Evolutionary conservation across 768 basidiomycete species (phyloP).

Genomic region (Pleurotus platypus): DNA sequence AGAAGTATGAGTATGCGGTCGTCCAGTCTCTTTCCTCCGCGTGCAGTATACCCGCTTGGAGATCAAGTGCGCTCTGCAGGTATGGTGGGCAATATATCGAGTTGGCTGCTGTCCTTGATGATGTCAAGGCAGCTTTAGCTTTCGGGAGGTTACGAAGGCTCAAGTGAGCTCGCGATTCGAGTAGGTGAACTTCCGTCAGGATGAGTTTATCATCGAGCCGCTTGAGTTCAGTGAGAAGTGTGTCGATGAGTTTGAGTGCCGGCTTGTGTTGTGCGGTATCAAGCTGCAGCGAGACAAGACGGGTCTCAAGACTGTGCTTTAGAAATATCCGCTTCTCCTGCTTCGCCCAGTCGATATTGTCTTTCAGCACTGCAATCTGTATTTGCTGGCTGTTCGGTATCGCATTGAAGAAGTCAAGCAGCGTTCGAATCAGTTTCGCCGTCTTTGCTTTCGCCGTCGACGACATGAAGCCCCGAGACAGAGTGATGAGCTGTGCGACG

Average conservation of each 20-base stretch:
- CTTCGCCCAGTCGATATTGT: constrained; percentile 92
- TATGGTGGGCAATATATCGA: constrained; percentile 63
- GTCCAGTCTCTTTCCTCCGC: constrained; percentile 98
- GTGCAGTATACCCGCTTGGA: constrained; percentile 73
- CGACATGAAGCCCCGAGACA: constrained; percentile 83
- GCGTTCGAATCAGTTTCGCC: constrained; percentile 91
- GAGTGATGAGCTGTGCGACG: constrained; percentile 81
- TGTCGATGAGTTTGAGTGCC: constrained; percentile 79
- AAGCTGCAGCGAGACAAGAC: constrained; percentile 79
- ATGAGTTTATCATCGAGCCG: constrained; percentile 97
- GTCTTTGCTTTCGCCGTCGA: constrained; percentile 98
- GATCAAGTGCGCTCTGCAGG: constrained; percentile 45
- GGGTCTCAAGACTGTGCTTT: constrained; percentile 89
- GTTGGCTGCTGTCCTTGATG: constrained; percentile 77
- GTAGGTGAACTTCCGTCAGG: constrained; percentile 91
- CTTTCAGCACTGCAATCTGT: constrained; percentile 83
- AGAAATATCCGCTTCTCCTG: constrained; percentile 92
- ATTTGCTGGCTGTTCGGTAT: constrained; percentile 72
- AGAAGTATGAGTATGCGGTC: constrained; percentile 96
- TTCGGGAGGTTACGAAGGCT: constrained; percentile 88
- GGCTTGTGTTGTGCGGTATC: constrained; percentile 74
- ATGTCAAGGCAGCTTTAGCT: constrained; percentile 80
- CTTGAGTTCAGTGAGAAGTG: constrained; percentile 87
- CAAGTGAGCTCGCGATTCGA: constrained; percentile 89
- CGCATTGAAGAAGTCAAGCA: constrained; percentile 83